phyloP scores from a whole-genome alignment of 257 asterid species.

The Forsythia viridissima region DNA sequence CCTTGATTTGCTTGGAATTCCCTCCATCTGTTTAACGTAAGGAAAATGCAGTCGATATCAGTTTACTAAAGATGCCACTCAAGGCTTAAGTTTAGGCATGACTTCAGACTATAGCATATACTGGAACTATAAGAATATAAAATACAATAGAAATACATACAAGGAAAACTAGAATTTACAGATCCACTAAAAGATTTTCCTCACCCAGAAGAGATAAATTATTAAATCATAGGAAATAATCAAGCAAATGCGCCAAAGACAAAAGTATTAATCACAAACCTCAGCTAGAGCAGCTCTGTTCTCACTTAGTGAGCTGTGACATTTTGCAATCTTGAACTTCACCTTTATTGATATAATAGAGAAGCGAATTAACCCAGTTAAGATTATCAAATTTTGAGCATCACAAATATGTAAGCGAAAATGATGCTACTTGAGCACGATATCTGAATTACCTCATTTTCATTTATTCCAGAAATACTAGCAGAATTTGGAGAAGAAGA shows the following conservation, averaged over 20 bases:
- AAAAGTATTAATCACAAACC: slow-evolving; percentile 46
- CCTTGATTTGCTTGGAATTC: slow-evolving; percentile 87
- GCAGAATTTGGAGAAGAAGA: slow-evolving; percentile 80
- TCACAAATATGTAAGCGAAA: slow-evolving; percentile 5
- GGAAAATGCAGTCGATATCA: slow-evolving; percentile 11
- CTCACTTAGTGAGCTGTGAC: slow-evolving; percentile 72
- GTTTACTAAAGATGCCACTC: not conserved
- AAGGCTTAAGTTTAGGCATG: slow-evolving; percentile 6
- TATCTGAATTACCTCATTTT: slow-evolving; percentile 69
- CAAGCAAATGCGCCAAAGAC: slow-evolving; percentile 3
- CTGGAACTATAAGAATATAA: slow-evolving; percentile 11
- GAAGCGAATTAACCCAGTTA: slow-evolving; percentile 9
- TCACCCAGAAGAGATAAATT: not conserved
- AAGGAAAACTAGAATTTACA: not conserved
- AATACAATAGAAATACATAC: slow-evolving; percentile 7
- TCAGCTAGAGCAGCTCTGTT: slow-evolving; percentile 76
- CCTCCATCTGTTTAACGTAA: slow-evolving; percentile 69
- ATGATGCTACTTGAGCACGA: not conserved
- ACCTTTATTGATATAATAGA: slow-evolving; percentile 49
- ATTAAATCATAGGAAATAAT: slow-evolving; percentile 8
- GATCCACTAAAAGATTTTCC: not conserved
- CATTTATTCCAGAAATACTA: slow-evolving; percentile 65
- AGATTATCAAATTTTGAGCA: slow-evolving; percentile 4
- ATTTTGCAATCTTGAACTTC: slow-evolving; percentile 83
- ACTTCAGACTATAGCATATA: slow-evolving; percentile 15